These are phyloP conservation scores for Petunia axillaris DNA, from an alignment of 257 asterid genomes.

Conservation along the genomic window DNA sequence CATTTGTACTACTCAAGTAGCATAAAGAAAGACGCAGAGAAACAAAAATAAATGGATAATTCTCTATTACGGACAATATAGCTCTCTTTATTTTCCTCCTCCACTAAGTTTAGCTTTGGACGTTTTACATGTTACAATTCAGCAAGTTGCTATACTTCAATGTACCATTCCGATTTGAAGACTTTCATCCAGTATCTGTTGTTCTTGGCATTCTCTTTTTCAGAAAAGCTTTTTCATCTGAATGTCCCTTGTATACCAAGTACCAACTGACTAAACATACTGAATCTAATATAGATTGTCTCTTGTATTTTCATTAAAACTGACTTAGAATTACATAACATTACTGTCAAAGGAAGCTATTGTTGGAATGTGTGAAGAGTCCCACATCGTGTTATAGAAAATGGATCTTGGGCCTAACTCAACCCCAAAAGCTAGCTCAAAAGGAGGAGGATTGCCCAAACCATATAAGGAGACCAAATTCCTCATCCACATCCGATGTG, in stretches of 20 bases:
- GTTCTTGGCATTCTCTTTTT: constrained; percentile 12
- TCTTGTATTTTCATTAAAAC: neutral
- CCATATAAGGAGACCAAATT: no score
- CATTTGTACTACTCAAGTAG: neutral
- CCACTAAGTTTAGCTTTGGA: neutral
- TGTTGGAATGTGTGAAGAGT: no score
- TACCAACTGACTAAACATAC: neutral
- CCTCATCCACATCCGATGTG: no score
- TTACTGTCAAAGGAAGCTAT: neutral
- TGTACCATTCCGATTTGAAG: neutral
- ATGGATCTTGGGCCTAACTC: no score
- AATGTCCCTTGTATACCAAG: neutral
- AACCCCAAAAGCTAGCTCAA: no score
- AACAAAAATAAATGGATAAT: neutral
- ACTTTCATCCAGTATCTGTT: neutral
- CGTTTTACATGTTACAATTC: neutral
- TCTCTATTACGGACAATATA: neutral
- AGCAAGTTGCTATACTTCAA: neutral
- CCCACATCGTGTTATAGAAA: no score
- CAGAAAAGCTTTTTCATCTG: neutral
- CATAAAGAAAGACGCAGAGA: constrained; percentile 3
- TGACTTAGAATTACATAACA: constrained; percentile 14
- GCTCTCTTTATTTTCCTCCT: neutral
- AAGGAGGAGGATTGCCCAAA: no score
- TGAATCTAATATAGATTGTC: constrained; percentile 2